Percentiles rank a stretch among this genome's conserved stretches.
Evolutionary conservation across 2,329 filamentous ascomycete genomes (phyloP).

Genomic region (Dactylellina drechsleri): DNA sequence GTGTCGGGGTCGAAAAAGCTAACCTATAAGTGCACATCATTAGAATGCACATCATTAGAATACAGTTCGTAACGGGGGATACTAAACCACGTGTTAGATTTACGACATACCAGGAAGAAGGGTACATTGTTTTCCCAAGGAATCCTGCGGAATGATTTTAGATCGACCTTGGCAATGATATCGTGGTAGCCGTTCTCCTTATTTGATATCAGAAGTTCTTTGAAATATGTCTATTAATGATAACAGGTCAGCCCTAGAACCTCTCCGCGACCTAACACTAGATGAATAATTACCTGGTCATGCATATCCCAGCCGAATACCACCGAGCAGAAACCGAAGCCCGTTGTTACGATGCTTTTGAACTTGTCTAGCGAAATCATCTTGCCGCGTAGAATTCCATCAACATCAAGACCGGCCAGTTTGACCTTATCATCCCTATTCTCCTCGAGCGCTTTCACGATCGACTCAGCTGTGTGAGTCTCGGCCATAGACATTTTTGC

Average conservation of each 20-base stretch:
- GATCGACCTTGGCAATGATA: conserved; percentile 81
- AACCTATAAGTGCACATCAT: conserved; percentile 62
- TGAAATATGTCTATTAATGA: conserved; percentile 75
- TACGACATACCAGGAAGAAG: conserved; percentile 56
- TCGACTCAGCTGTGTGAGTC: conserved; percentile 68
- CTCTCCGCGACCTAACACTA: not conserved
- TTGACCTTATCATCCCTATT: conserved; percentile 84
- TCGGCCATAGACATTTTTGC: conserved; percentile 19
- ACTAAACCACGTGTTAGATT: not conserved
- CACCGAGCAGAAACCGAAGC: conserved; percentile 93
- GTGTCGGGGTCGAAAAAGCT: conserved; percentile 86
- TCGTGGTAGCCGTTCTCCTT: conserved; percentile 90
- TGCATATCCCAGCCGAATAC: conserved; percentile 99
- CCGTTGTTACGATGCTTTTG: conserved; percentile 78
- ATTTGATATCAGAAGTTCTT: conserved; percentile 86
- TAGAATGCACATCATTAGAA: not conserved
- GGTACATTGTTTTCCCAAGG: conserved; percentile 75
- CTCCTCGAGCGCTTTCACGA: conserved; percentile 67
- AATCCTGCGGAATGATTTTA: conserved; percentile 80
- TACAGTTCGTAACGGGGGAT: not conserved
- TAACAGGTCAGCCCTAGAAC: not conserved
- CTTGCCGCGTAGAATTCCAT: conserved; percentile 85
- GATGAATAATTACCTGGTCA: conserved; percentile 66
- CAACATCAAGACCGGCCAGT: conserved; percentile 85
- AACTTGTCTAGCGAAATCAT: conserved; percentile 94